These are phyloP conservation scores for Suhomyces choctaworum DNA, from an alignment of 1,139 yeast species.

Conservation along the genomic window DNA sequence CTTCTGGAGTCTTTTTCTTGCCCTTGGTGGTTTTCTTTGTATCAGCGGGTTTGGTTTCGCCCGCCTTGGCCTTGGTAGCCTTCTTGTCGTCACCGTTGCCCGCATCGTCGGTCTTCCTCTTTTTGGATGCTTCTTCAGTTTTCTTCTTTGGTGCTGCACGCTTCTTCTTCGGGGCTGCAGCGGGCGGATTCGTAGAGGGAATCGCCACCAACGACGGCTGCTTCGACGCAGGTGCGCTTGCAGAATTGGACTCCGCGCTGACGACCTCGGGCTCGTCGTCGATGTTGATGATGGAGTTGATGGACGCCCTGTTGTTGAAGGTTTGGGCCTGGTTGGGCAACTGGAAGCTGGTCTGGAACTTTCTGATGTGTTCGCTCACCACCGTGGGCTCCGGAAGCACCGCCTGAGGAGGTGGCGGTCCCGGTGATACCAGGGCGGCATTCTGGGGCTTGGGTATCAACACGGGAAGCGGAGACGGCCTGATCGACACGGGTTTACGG, in stretches of 20 bases:
- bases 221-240: constrained; percentile 4
- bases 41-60: constrained; percentile 11
- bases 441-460: constrained; percentile 15
- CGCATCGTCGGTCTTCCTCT: constrained; percentile 19
- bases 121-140: constrained; percentile 17
- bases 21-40: constrained; percentile 12
- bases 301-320: constrained; percentile 35
- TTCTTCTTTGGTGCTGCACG: constrained; percentile 18
- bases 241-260: constrained; percentile 1
- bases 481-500: constrained; percentile 12
- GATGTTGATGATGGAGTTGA: constrained; percentile 38
- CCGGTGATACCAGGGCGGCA: constrained; percentile 7
- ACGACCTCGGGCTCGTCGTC: constrained; percentile 28
- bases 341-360: constrained; percentile 35
- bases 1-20: constrained; percentile 14
- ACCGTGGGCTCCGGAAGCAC: constrained; percentile 3
- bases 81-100: constrained; percentile 8
- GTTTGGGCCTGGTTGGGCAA: neutral
- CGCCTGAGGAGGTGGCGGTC: constrained; percentile 3
- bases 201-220: neutral
- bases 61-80: constrained; percentile 10
- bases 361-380: constrained; percentile 28
- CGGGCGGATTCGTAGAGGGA: constrained; percentile 5
- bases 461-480: constrained; percentile 15
- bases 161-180: constrained; percentile 15